Conservation (phyloP, 2,329 filamentous ascomycete species). For the Pseudocercospora eumusae region DNA sequence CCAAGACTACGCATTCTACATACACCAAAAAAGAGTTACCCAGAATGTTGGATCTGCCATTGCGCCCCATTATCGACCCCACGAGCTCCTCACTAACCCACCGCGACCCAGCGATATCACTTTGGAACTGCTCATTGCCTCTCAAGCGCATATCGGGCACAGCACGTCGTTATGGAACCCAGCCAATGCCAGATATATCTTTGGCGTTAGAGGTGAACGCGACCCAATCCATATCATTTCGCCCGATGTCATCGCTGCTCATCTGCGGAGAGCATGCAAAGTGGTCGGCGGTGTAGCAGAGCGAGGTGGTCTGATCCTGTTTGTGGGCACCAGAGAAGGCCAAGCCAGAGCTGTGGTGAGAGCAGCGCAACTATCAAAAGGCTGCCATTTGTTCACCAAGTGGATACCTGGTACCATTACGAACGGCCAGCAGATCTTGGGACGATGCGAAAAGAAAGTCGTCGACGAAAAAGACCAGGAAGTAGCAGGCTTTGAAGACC, state of each 20-base stretch:
- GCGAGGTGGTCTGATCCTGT: slow-evolving; percentile 80
- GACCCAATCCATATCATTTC: slow-evolving; percentile 74
- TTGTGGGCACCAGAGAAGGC: slow-evolving; percentile 81
- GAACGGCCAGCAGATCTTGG: slow-evolving; percentile 88
- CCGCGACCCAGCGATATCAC: slow-evolving; percentile 78
- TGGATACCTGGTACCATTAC: slow-evolving; percentile 93
- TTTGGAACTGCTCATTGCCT: slow-evolving; percentile 84
- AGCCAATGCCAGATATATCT: slow-evolving; percentile 89
- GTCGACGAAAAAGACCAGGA: slow-evolving; percentile 73
- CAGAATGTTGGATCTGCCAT: slow-evolving; percentile 44
- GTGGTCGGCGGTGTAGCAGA: slow-evolving; percentile 85
- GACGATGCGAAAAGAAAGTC: slow-evolving; percentile 67
- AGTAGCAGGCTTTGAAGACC: slow-evolving; percentile 64
- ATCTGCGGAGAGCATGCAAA: slow-evolving; percentile 89
- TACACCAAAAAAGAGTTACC: slow-evolving; percentile 45
- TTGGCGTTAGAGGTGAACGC: slow-evolving; percentile 80
- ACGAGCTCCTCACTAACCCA: slow-evolving; percentile 68
- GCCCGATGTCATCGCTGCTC: slow-evolving; percentile 82
- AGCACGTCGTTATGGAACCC: slow-evolving; percentile 92
- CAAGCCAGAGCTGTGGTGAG: slow-evolving; percentile 79
- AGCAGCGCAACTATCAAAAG: slow-evolving; percentile 74
- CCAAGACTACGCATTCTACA: slow-evolving; percentile 47
- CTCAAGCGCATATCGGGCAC: slow-evolving; percentile 87
- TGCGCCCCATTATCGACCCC: slow-evolving; percentile 62
- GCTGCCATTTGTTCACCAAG: slow-evolving; percentile 85